Base-by-base conservation (phyloP, 306 rosid genomes). In the Begonia peltatifolia region DNA sequence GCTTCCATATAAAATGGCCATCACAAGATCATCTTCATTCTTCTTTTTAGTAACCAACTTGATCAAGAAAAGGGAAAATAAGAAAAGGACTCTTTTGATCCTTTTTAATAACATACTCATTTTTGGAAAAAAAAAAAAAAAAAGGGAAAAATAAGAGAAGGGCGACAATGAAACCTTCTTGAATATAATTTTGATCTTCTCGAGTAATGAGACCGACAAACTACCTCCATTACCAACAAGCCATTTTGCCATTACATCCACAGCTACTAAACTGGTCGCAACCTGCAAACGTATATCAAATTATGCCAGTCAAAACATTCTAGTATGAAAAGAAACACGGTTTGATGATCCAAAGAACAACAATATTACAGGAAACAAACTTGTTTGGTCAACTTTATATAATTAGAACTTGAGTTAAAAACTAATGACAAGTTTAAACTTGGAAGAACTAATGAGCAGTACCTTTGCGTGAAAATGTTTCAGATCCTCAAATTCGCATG, bases 181-280 rank as follows among this genome's bases (percentile, higher is more conserved):
- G 50, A 68, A 64, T 62, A 71, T 64, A 51, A 41, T 63, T 56
- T 53, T 73, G 69, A 81, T 76, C 89, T 90, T 82, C 70, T 81
- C 82, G 68, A 74, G 67, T 60, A 81, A 68, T 59, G 84, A 73
- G 59, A 83, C 72, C 6, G 95, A 85, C 72, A 90, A 69, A 75
- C 84, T 90, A 65, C 97, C 94, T 10, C 73, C 63, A 61, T 76
- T 76, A 44, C 74, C 70, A 14, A 55, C 67, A 22, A 75, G 75
- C 65, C 76, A 71, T 73, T 81, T 85, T 62, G 65, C 75, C 84
- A 90, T 78, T 71, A 69, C 79, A 78, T 76, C 85, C 68, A 82
- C 87, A 13, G 74, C 62, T 59, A 85, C 79, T 65, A 80, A 65
- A 78, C 87, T 69, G 44, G 80, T 70, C 52, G 90, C 87, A 47